A percentile compares a stretch with the other conserved stretches of the same genome.
Conservation (phyloP, 495 filamentous ascomycete genomes). For the Lichenothelia convexa region DNA sequence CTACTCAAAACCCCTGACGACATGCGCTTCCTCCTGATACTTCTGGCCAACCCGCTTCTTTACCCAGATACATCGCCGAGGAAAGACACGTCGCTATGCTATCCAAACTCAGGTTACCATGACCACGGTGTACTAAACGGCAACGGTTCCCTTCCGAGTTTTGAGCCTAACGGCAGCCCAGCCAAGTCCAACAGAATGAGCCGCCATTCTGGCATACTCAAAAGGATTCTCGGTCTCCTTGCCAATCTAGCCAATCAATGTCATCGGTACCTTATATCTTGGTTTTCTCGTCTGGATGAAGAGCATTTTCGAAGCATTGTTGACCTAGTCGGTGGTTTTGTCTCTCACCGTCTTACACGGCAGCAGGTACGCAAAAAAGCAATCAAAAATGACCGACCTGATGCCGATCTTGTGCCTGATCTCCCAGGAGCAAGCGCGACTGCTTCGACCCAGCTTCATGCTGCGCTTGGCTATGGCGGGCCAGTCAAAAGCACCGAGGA, state of each 20-base stretch:
- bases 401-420: slow-evolving; percentile 50
- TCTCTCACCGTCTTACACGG: slow-evolving; percentile 63
- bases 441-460: slow-evolving; percentile 55
- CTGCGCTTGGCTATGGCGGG: slow-evolving; percentile 48
- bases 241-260: slow-evolving; percentile 59
- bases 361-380: slow-evolving; percentile 51
- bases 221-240: slow-evolving; percentile 65
- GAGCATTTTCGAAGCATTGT: slow-evolving; percentile 51
- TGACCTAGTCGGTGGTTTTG: slow-evolving; percentile 59
- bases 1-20: slow-evolving; percentile 51
- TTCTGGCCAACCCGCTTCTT: slow-evolving; percentile 67
- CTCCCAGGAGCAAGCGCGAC: slow-evolving; percentile 32
- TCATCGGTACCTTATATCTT: slow-evolving; percentile 68
- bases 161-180: background rate
- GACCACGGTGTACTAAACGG: background rate
- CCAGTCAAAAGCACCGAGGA: slow-evolving; percentile 29
- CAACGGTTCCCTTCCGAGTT: background rate
- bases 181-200: background rate
- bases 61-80: slow-evolving; percentile 29
- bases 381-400: slow-evolving; percentile 34
- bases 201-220: slow-evolving; percentile 44
- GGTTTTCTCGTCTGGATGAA: slow-evolving; percentile 60
- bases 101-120: background rate
- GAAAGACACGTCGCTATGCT: background rate
- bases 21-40: slow-evolving; percentile 63